Evolutionary conservation across 2,329 filamentous ascomycete species (phyloP), one percentile per base, ranked within the genome.

Genomic region (Neurospora sp.): DNA sequence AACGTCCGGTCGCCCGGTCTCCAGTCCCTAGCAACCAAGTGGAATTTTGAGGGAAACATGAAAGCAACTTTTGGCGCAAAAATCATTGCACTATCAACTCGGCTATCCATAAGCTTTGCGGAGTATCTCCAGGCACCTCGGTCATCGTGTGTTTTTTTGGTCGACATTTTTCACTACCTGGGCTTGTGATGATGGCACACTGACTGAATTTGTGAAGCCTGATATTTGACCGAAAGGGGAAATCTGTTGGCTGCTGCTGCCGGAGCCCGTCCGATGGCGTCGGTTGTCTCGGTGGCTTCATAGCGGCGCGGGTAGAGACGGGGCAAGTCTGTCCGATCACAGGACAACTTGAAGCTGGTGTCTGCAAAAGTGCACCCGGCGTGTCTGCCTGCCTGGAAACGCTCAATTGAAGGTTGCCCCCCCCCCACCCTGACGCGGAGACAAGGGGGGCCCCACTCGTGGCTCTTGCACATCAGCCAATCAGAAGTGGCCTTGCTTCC

Each of bases 401-500:
- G 40, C 43, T 52, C 43, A 15, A n/a, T 19, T 28, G 43, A 28
- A 62, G 28, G 52, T 62, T 62, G 52, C 52, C 52, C 52, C 33
- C 52, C 52, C 52, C 33, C 52, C 52, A 33, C 12, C 46, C 52
- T 19, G 52, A 62, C 28, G 52, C 52, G 28, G 52, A 62, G 52
- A 36, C 38, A 57, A 69, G 41, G 39, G 68, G 68, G 52, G n/a
- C 37, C 38, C 52, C 17, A 62, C 67, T 52, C 37, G n/a, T 62
- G 52, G 52, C 41, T 52, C 17, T 33, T 33, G 28, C 40, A 1
- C 41, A 28, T 67, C 40, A 70, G 41, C 76, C 57, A 77, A 77
- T 77, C 69, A 74, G 69, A 74, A 37, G 11, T 12, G 23, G 52
- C 66, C 67, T 69, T 70, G 52, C 71, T 72, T 77, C 75, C 76